A percentile compares a stretch with the other conserved stretches of the same genome.
Conservation (phyloP, 768 basidiomycete genomes). For the Ephemerocybe angulata region DNA sequence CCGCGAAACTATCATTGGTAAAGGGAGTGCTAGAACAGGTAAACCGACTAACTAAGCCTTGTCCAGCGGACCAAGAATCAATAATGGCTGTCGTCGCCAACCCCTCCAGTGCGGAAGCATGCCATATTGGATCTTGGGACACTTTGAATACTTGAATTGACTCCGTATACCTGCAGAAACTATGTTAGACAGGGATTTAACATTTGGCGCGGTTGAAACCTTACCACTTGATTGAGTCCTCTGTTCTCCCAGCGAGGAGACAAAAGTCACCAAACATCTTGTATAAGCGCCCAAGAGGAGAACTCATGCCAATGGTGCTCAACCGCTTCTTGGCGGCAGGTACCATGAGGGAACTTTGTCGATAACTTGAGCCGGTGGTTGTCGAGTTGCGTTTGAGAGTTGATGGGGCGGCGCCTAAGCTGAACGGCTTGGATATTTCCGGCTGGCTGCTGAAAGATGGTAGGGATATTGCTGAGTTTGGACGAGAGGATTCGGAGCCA, state of each 20-base stretch:
- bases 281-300: conserved; percentile 80
- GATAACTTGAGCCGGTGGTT: conserved; percentile 40
- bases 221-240: conserved; percentile 80
- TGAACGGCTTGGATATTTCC: conserved; percentile 42
- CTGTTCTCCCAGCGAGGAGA: conserved; percentile 78
- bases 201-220: conserved; percentile 12
- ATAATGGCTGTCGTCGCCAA: conserved; percentile 74
- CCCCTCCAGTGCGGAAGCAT: conserved; percentile 85
- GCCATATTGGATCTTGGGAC: conserved; percentile 80
- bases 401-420: conserved; percentile 34
- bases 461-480: conserved; percentile 43
- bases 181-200: conserved; percentile 6
- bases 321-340: conserved; percentile 57
- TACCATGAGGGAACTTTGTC: conserved; percentile 49
- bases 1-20: conserved; percentile 7
- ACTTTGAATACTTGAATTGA: conserved; percentile 73
- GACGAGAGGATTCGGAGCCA: conserved; percentile 29
- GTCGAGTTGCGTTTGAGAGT: conserved; percentile 55
- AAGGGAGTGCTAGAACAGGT: neutral
- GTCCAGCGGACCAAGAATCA: conserved; percentile 79
- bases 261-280: conserved; percentile 90
- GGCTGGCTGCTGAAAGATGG: conserved; percentile 54
- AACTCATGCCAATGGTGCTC: conserved; percentile 61
- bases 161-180: conserved; percentile 74
- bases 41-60: conserved; percentile 57